These are phyloP conservation scores for Haplosporangium sp. DNA, from an alignment of 371 early-diverging fungal genomes.

Conservation along the genomic window DNA sequence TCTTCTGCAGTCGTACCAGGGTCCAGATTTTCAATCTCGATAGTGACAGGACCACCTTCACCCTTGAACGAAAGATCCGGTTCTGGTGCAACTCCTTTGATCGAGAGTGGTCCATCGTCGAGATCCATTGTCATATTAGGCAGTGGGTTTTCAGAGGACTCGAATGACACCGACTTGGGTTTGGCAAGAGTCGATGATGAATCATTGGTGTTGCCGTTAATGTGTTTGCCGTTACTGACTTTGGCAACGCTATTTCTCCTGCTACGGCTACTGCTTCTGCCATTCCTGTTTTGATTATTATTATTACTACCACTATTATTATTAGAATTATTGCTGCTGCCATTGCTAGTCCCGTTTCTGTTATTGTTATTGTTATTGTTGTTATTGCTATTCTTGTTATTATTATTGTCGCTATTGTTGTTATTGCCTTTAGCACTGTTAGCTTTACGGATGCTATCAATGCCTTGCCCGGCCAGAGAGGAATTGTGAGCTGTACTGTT, in stretches of 20 bases:
- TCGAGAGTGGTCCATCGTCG: constrained; percentile 31
- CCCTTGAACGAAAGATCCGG: constrained; percentile 4
- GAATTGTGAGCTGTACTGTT: neutral
- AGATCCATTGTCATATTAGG: constrained; percentile 35
- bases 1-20: constrained; percentile 68
- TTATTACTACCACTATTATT: neutral
- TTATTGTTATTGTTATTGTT: neutral
- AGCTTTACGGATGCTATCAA: constrained; percentile 18
- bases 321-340: neutral
- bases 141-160: constrained; percentile 24
- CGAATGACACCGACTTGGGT: neutral
- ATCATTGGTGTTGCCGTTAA: neutral
- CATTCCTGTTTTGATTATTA: constrained; percentile 1
- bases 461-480: neutral
- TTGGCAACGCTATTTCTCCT: neutral
- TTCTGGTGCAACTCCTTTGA: constrained; percentile 52
- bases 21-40: constrained; percentile 68
- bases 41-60: constrained; percentile 63
- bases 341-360: neutral
- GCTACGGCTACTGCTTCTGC: neutral
- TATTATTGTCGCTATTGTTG: neutral
- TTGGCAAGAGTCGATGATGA: neutral
- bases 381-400: neutral
- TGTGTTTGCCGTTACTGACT: neutral
- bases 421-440: constrained; percentile 1